Evolutionary conservation across 2,329 filamentous ascomycete species (phyloP), one percentile per base, ranked within the genome.

Genomic region (Neoascochyta sp.): DNA sequence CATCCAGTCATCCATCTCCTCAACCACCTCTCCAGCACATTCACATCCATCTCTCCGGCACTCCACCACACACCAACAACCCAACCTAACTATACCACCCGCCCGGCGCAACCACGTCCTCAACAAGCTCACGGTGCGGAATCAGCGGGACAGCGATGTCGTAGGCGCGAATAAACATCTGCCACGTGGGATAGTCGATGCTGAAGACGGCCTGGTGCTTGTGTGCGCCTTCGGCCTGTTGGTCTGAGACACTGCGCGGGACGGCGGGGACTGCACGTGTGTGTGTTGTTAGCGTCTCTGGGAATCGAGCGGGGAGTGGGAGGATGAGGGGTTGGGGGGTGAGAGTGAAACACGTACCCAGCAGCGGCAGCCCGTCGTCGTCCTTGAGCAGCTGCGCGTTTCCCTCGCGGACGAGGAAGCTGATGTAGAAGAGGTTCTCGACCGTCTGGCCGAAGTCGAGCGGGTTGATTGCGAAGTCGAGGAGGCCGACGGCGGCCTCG

Each of bases 371-470:
- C 2, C 76, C 80, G 38, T 83, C 67, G 9, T 79, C 73, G 52
- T 95, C 89, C 33, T 79, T 75, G 3, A 76, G 71, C n/a, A 98
- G 73, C 18, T 78, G 78, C 5, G 88, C 76, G 37, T 76, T 78
- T 8, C 88, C 88, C 63, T 98, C 92, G 35, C 86, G 80, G 37
- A 96, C 87, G 39, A 98, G 67, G 55, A 98, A 98, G 57, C 86
- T 93, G 47, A 95, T 78, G 59, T 96, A 96, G 63, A 98, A 98
- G 50, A 98, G 71, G 51, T 98, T 98, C 60, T 98, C 92, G 5
- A 98, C 81, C 0, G 88, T 95, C 63, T 98, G 92, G 0, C 86
- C 86, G 52, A 96, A 98, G 1, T 87, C 94, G 21, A 69, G 69
- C 1, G 92, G 92, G 49, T 98, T 95, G 43, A 96, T 76, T 22